Evolutionary conservation across 1,284 basidiomycete genomes (phyloP), one percentile per base, ranked within the genome.

Genomic region (Golubevia pallescens): DNA sequence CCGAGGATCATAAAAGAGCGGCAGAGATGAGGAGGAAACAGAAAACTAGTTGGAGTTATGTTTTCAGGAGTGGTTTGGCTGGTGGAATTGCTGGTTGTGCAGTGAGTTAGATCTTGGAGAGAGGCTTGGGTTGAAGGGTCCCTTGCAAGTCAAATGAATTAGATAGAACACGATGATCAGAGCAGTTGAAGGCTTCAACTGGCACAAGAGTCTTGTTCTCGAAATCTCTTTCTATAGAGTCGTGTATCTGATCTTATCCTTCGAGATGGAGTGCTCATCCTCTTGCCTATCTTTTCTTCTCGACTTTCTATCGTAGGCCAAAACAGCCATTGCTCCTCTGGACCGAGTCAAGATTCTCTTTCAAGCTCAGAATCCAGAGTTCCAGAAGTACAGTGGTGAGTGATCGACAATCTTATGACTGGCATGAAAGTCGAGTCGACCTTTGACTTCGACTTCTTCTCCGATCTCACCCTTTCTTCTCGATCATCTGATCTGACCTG

Each of bases 261-360:
- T 16, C 51, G 16, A 16, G 16, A 19, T 53, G 19, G 51, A 1
- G 51, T 19, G 16, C 19, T 19, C 19, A 19, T 16, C 51, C 19
- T 53, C 51, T 19, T 19, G 51, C 1, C 51, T 53, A 19, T 19
- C 16, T 53, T 16, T 16, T 53, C 16, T 53, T 53, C 51, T 16
- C 1, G 16, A 16, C n/a, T 19, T 61, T 66, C 63, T 63, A 60
- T 23, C 65, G 7, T 70, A 95, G 93, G 95, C 95, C 59, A 99
- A 99, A 87, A 96, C 97, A 6, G 92, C 93, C 20, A 95, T 99
- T 63, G 97, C 97, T 21, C 97, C 97, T 0, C 89, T 99, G 28
- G 97, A 99, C 86, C 89, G 97, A 77, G 95, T 99, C 80, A 99
- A 99, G 88, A 99, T 99, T 77, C 90, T 99, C 62, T 98, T 99